Percentiles rank a stretch among this genome's conserved stretches.
Evolutionary conservation across 1,139 yeast genomes (phyloP).

Genomic region (Meyerozyma guilliermondii): DNA sequence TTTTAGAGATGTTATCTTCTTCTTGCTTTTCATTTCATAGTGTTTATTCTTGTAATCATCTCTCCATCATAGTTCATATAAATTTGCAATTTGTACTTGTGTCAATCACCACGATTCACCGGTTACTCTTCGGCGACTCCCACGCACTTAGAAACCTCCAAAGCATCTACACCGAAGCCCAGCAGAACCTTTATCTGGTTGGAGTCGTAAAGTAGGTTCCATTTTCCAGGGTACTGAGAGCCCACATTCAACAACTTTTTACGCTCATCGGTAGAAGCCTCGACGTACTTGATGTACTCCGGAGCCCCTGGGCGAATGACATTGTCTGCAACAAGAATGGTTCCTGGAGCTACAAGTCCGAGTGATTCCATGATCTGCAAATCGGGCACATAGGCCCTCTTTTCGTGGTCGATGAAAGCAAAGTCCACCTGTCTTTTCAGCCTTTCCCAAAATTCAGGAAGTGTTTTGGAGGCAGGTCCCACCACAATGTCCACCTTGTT

Average conservation of each 20-base stretch:
- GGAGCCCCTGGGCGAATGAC: conserved; percentile 32
- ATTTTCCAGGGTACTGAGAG: conserved; percentile 28
- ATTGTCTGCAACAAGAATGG: conserved; percentile 39
- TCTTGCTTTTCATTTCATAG: no score
- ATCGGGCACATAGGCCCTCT: conserved; percentile 37
- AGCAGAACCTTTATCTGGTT: conserved; percentile 13
- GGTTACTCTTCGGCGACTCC: conserved; percentile 1
- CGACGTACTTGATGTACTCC: conserved; percentile 36
- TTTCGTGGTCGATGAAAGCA: conserved; percentile 40
- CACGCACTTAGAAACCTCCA: conserved; percentile 8
- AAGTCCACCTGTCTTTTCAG: conserved; percentile 24
- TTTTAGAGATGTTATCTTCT: no score
- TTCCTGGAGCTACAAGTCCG: conserved; percentile 35
- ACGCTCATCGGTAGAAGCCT: conserved; percentile 33
- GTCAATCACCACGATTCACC: no score
- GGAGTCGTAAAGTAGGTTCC: conserved; percentile 41
- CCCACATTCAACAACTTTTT: conserved; percentile 19
- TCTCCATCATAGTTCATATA: no score
- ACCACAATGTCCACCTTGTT: conserved; percentile 28
- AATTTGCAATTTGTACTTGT: no score
- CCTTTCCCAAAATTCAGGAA: conserved; percentile 21
- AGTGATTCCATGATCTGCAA: conserved; percentile 37
- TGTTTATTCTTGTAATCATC: neutral
- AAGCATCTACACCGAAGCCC: conserved; percentile 5
- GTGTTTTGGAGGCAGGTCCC: conserved; percentile 30